These are phyloP conservation scores for Dysphania ambrosioides DNA, from an alignment of 148 eudicot species.

Conservation along the genomic window DNA sequence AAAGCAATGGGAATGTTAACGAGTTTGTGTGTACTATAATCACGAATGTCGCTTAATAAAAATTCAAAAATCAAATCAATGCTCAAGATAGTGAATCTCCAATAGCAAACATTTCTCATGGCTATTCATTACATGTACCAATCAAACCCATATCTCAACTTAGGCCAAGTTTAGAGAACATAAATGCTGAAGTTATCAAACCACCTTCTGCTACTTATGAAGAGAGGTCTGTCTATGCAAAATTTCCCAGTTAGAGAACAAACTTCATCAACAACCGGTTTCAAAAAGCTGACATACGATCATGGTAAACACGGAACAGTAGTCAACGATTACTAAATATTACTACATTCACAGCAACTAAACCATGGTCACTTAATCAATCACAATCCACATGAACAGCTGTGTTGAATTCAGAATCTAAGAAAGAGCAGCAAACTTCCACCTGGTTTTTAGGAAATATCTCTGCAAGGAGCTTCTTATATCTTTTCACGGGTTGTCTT, in stretches of 20 bases:
- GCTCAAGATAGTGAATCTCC: neutral
- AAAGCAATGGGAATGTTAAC: neutral
- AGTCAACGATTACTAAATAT: neutral
- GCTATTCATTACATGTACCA: neutral
- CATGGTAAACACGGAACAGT: neutral
- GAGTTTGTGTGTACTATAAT: neutral
- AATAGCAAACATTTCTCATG: neutral
- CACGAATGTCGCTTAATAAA: neutral
- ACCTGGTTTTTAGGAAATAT: slow-evolving; percentile 88
- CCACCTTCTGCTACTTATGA: neutral
- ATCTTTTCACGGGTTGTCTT: slow-evolving; percentile 87
- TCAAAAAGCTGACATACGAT: neutral
- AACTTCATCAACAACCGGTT: neutral
- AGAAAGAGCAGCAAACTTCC: slow-evolving; percentile 8
- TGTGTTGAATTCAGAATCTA: slow-evolving; percentile 1
- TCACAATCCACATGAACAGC: slow-evolving; percentile 8
- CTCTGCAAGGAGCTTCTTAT: slow-evolving; percentile 74
- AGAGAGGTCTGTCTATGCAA: neutral
- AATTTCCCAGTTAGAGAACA: neutral
- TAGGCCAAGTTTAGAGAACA: neutral
- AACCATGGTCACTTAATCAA: neutral
- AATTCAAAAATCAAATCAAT: neutral
- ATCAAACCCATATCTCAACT: neutral
- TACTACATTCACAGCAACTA: slow-evolving; percentile 1
- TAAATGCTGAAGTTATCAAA: too few relatives aligned